Conservation (phyloP, 2,329 filamentous ascomycete genomes). For the Fusarium pilosicola region DNA sequence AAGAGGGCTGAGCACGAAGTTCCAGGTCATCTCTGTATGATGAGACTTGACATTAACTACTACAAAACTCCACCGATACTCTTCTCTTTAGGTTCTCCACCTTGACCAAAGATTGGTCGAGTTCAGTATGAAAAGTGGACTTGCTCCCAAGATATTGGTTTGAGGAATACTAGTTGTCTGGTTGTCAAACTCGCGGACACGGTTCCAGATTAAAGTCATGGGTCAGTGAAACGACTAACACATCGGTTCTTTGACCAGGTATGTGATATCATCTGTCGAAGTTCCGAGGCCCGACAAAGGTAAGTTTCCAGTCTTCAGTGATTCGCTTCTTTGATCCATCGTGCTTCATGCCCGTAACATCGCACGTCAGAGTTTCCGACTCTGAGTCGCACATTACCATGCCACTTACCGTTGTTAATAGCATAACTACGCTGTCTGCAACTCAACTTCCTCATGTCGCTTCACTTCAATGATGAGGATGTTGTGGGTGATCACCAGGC, state of each 20-base stretch:
- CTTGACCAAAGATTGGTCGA: fast-evolving
- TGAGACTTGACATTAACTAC: fast-evolving
- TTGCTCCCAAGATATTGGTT: neutral
- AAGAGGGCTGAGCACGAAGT: fast-evolving
- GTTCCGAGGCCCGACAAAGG: fast-evolving
- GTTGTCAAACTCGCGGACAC: neutral
- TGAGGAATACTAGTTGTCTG: fast-evolving
- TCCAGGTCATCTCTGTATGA: neutral
- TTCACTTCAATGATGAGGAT: neutral
- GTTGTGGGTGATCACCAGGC: fast-evolving
- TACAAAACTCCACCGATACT: fast-evolving
- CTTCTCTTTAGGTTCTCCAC: fast-evolving
- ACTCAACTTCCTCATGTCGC: fast-evolving
- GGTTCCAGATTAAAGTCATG: neutral
- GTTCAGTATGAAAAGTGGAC: neutral
- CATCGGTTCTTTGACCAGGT: fast-evolving
- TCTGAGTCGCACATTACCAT: fast-evolving
- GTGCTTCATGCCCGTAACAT: fast-evolving
- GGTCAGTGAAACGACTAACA: neutral
- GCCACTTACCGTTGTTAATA: fast-evolving
- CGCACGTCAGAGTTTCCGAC: neutral
- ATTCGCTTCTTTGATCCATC: neutral
- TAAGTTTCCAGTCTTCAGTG: fast-evolving
- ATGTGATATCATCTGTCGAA: neutral
- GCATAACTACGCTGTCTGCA: fast-evolving